A percentile compares a stretch with the other conserved stretches of the same genome.
Evolutionary conservation across 2,329 filamentous ascomycete genomes (phyloP).

Genomic region (Colletotrichum coccodes): DNA sequence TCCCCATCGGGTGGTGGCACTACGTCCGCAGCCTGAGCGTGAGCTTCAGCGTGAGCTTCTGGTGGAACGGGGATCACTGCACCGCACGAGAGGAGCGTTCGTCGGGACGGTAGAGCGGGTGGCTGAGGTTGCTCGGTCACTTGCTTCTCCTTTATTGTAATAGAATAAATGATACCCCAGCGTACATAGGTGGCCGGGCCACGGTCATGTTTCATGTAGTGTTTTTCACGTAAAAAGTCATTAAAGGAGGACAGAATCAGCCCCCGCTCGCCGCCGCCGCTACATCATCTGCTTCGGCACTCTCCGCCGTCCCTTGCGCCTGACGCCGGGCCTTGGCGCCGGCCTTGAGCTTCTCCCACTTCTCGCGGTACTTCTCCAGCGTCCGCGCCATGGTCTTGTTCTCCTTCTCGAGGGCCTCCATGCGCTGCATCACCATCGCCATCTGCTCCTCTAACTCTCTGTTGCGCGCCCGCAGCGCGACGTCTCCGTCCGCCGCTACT

Average conservation of each 20-base stretch:
- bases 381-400: conserved; percentile 66
- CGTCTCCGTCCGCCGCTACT: conserved; percentile 40
- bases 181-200: not conserved
- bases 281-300: conserved; percentile 43
- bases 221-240: not conserved
- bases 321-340: conserved; percentile 66
- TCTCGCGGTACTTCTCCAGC: conserved; percentile 67
- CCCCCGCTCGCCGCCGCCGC: not conserved
- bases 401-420: conserved; percentile 73
- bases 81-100: not conserved
- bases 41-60: conserved; percentile 96
- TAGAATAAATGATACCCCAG: not conserved
- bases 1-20: conserved; percentile 98
- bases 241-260: not conserved
- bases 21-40: conserved; percentile 87
- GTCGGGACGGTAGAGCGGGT: not conserved
- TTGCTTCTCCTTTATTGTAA: not conserved
- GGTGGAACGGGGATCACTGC: conserved; percentile 73
- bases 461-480: conserved; percentile 58
- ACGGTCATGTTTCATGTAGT: not conserved
- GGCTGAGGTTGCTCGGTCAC: not conserved
- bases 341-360: conserved; percentile 71
- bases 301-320: conserved; percentile 49
- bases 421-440: conserved; percentile 64
- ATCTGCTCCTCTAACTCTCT: conserved; percentile 77